phyloP scores from a whole-genome alignment of 768 basidiomycete species.

The Russula dissimulans region DNA sequence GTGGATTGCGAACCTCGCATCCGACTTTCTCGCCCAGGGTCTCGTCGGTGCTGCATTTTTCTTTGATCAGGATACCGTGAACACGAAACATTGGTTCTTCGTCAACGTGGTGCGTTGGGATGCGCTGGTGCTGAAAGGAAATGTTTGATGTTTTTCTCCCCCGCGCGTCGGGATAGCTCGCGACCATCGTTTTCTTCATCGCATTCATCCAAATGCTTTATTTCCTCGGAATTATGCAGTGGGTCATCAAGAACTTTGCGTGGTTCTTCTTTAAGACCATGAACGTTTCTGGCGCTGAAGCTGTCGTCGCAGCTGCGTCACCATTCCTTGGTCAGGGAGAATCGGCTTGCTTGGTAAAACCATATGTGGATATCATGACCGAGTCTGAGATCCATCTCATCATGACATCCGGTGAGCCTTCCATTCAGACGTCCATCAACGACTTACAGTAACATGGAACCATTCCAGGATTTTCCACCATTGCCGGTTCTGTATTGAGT shows the following conservation, averaged over 20 bases:
- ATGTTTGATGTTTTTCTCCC: neutral
- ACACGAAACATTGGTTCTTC: slow-evolving; percentile 70
- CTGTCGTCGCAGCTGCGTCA: slow-evolving; percentile 84
- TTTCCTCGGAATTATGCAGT: slow-evolving; percentile 89
- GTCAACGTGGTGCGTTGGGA: slow-evolving; percentile 52
- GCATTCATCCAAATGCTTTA: slow-evolving; percentile 90
- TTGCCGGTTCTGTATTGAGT: slow-evolving; percentile 80
- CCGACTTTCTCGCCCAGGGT: slow-evolving; percentile 68
- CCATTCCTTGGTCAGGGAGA: slow-evolving; percentile 94
- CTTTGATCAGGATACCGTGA: slow-evolving; percentile 56
- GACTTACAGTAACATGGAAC: neutral
- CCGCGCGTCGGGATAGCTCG: slow-evolving; percentile 35
- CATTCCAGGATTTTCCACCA: slow-evolving; percentile 67
- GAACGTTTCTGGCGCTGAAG: slow-evolving; percentile 91
- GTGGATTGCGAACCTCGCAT: slow-evolving; percentile 72
- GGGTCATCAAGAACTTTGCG: slow-evolving; percentile 82
- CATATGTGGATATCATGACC: slow-evolving; percentile 81
- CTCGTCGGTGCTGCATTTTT: slow-evolving; percentile 72
- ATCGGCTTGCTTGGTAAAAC: slow-evolving; percentile 75
- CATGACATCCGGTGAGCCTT: slow-evolving; percentile 67
- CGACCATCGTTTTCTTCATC: slow-evolving; percentile 87
- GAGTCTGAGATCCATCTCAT: slow-evolving; percentile 76
- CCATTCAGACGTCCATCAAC: neutral
- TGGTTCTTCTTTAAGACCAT: slow-evolving; percentile 92
- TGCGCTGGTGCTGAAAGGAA: too few species aligned